Base-by-base conservation (phyloP, 75 land plant genomes). In the Picea glauca region DNA sequence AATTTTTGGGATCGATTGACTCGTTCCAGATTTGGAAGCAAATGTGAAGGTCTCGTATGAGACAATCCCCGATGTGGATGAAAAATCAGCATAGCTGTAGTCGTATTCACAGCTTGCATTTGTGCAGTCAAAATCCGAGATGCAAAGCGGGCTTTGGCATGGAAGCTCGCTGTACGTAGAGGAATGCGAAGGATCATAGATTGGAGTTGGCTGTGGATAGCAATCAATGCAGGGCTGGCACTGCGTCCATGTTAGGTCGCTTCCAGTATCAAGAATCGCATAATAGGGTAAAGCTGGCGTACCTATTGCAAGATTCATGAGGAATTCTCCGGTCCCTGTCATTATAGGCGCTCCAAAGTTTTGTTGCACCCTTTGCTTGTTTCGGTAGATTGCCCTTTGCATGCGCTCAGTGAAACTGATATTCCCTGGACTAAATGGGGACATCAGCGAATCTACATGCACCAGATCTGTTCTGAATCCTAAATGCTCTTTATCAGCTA, bases 231-330 rank as follows among this genome's bases (percentile, higher is more conserved):
- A 94, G 18, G 94, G 97, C 80, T 77, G 64, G 86, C 97, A 92
- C 60, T 92, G 97, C 13, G 91, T 88, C 97, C 97, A 94, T 32
- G 88, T 89, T 58, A 94, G 82, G 59, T 94, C 94, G 58, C 97
- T 94, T 15, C 97, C 97, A 0, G 97, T 94, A 81, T 94, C 97
- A 68, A 90, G 56, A 33, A 94, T 90, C 12, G 88, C 94, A 0
- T 78, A 62, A 82, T 58, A 90, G 12, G 81, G 26, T 38, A 72
- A 33, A 3, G 89, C 56, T 7, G 97, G 97, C 0, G 88, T 88
- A 11, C 94, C 92, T 6, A 94, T 78, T 0, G 89, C 46, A 12
- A 94, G 66, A 20, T 81, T 80, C 86, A 88, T 87, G 40, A 94
- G 83, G 66, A 84, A 94, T 84, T 91, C 94, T 21, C 94, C 92